Base-by-base conservation (phyloP, 371 early-diverging fungal genomes). In the Circinella minor region DNA sequence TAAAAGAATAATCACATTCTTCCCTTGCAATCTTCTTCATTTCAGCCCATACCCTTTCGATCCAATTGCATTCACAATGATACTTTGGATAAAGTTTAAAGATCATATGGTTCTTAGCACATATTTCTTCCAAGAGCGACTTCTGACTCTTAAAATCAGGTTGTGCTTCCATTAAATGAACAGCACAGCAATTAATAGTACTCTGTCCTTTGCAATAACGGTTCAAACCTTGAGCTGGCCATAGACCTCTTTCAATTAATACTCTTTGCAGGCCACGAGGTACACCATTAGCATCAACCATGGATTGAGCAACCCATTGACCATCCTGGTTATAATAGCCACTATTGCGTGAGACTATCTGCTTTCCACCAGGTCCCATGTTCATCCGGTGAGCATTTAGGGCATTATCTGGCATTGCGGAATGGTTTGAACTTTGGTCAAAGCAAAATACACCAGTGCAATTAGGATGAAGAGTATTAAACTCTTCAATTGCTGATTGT, bases 31-130 rank as follows among this genome's bases (percentile, higher is more conserved):
- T 63, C 36, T 62, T 48, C 37, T 63, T 63, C 38, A 62, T 37
- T 36, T 46, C 59, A 39, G n/a, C 63, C 69, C 69, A 63, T 37
- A 62, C 62, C 13, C 69, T 34, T 38, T 69, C 69, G 13, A 69
- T 69, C 64, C 55, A 69, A 65, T 74, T 74, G 34, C 48, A 64
- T 48, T 70, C 68, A 47, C 71, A 70, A 46, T 67, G 65, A 51
- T 55, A 74, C 55, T 70, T 74, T 20, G 60, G 66, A 27, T 71
- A 68, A 27, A 60, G 39, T 7, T 61, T 51, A 36, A 63, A 55
- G 1, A 68, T 61, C 55, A 70, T 63, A 9, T 66, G 62, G 4
- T 60, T 36, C 5, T 39, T 38, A 18, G 63, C 60, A 1, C 65
- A 54, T 14, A 59, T n/a, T 55, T 74, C 68, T 15, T 68, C 63